Conservation (phyloP, 495 filamentous ascomycete genomes). For the Penicillium paxilli region DNA sequence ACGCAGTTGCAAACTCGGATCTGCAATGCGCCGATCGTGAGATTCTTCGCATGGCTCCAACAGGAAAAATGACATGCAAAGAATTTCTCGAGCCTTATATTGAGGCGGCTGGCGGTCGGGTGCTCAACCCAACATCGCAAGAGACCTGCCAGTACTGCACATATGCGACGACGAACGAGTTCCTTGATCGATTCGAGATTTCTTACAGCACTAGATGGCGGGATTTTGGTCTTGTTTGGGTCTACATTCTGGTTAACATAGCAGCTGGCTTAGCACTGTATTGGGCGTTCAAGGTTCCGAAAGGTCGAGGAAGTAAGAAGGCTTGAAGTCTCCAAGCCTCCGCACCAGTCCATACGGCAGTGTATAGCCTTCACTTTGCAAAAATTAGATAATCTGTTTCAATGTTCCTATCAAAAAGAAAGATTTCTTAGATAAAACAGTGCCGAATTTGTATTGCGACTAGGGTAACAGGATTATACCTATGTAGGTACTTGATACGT, state of each 20-base stretch:
- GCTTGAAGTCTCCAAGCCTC: too few relatives aligned
- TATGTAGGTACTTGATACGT: too few relatives aligned
- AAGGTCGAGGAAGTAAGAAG: neutral
- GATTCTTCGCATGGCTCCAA: constrained; percentile 19
- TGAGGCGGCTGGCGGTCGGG: constrained; percentile 12
- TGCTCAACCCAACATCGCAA: constrained; percentile 29
- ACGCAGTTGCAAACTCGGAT: constrained; percentile 28
- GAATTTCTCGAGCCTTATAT: constrained; percentile 26
- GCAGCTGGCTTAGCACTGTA: constrained; percentile 32
- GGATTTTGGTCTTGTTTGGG: constrained; percentile 42
- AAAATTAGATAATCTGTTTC: too few relatives aligned
- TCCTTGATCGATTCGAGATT: constrained; percentile 24
- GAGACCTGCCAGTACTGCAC: constrained; percentile 32
- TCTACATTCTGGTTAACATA: constrained; percentile 38
- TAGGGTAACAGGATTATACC: too few relatives aligned
- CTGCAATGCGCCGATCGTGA: constrained; percentile 38
- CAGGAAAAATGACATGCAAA: constrained; percentile 35
- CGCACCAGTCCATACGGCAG: too few relatives aligned
- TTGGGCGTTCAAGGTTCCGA: constrained; percentile 28
- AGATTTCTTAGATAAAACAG: too few relatives aligned
- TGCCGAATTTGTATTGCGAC: too few relatives aligned
- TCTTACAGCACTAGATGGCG: constrained; percentile 34
- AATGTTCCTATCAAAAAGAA: too few relatives aligned
- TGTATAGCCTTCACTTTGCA: too few relatives aligned
- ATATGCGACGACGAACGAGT: constrained; percentile 30